Evolutionary conservation across 352 stramenopile species (phyloP).

Genomic region (Globisporangium sylvaticum): DNA sequence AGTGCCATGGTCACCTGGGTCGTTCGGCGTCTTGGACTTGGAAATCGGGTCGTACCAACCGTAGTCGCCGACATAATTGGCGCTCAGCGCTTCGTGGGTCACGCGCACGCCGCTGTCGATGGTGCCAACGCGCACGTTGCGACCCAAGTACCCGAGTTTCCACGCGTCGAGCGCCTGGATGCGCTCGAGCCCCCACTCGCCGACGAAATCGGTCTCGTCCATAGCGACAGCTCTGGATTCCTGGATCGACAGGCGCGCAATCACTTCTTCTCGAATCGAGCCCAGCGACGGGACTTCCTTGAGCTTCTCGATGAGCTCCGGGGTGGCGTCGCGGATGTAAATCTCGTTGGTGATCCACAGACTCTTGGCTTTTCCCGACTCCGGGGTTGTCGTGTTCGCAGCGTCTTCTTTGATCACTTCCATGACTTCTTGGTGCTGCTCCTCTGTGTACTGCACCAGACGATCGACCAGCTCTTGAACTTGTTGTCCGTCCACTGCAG

Average conservation of each 20-base stretch:
- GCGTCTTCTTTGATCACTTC: slow-evolving; percentile 20
- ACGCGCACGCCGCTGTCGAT: slow-evolving; percentile 44
- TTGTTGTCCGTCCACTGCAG: slow-evolving; percentile 14
- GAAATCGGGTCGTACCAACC: slow-evolving; percentile 54
- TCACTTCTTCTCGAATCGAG: slow-evolving; percentile 24
- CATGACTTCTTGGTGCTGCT: slow-evolving; percentile 29
- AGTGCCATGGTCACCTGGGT: slow-evolving; percentile 36
- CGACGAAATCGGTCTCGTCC: slow-evolving; percentile 18
- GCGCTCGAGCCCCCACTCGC: slow-evolving; percentile 36
- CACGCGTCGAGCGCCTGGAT: slow-evolving; percentile 37
- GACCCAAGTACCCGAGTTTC: slow-evolving; percentile 32
- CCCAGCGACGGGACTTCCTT: slow-evolving; percentile 25
- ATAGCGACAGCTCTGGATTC: slow-evolving; percentile 7
- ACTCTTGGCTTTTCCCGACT: slow-evolving; percentile 18
- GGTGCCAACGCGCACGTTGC: slow-evolving; percentile 33
- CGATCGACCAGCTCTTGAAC: slow-evolving; percentile 29
- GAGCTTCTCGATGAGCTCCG: slow-evolving; percentile 32
- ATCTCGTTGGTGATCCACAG: slow-evolving; percentile 56
- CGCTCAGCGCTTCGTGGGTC: slow-evolving; percentile 30
- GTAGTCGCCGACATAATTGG: slow-evolving; percentile 31
- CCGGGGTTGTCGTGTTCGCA: slow-evolving; percentile 6
- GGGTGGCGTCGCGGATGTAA: slow-evolving; percentile 27
- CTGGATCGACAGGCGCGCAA: slow-evolving; percentile 19
- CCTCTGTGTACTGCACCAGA: slow-evolving; percentile 24
- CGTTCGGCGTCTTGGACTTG: slow-evolving; percentile 24